Percentiles rank a stretch among this genome's conserved stretches.
Evolutionary conservation across 2,329 filamentous ascomycete genomes (phyloP).

Genomic region (Dryadomyces quercus-mongolicae): DNA sequence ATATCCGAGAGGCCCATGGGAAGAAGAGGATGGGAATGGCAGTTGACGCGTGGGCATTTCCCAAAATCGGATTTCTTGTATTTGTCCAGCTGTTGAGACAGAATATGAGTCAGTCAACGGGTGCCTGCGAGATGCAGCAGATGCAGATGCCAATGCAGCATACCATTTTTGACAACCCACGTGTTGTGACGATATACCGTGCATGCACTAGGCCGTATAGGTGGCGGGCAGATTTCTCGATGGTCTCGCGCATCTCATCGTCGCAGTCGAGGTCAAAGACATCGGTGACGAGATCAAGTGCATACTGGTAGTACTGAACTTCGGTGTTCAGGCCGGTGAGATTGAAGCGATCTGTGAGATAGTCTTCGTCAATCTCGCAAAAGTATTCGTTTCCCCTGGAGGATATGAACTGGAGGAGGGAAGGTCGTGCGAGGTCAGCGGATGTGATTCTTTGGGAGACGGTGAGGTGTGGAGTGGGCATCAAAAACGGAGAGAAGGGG

Average conservation of each 20-base stretch:
- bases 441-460: neutral
- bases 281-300: constrained; percentile 90
- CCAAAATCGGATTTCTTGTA: constrained; percentile 98
- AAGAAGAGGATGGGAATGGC: constrained; percentile 81
- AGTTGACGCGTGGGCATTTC: constrained; percentile 94
- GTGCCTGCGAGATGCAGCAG: neutral
- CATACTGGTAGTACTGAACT: constrained; percentile 98
- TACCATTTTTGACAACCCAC: constrained; percentile 94
- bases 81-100: constrained; percentile 69
- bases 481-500: neutral
- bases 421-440: neutral
- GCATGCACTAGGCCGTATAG: constrained; percentile 94
- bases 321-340: constrained; percentile 93
- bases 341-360: constrained; percentile 96
- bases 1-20: constrained; percentile 91
- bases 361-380: constrained; percentile 98
- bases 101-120: neutral
- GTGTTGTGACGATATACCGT: constrained; percentile 90
- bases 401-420: constrained; percentile 69
- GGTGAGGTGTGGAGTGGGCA: neutral
- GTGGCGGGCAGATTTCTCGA: constrained; percentile 92
- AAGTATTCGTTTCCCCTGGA: constrained; percentile 98
- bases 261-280: constrained; percentile 98
- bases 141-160: constrained; percentile 13
- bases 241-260: constrained; percentile 94